Evolutionary conservation across 768 basidiomycete species (phyloP), one percentile per base, ranked within the genome.

Genomic region (Cubamyces lactineus): DNA sequence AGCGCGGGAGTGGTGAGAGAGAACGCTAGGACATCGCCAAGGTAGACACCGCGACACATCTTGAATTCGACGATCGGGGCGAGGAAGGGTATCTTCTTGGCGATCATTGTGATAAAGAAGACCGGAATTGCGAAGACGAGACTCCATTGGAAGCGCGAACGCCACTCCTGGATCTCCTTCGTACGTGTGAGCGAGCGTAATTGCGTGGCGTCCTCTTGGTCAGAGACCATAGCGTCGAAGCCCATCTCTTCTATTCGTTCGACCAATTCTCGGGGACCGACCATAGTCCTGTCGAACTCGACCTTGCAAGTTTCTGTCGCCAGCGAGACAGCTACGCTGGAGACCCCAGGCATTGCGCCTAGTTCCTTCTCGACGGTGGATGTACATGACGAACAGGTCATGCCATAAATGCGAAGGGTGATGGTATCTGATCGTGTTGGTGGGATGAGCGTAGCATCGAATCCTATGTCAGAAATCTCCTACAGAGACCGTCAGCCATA

Each of bases 381-480:
- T 2, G 87, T 89, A 69, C 94, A 96, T 9, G 91, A 84, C 19
- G 88, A 85, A 70, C 91, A 94, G 30, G 89, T 94, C 94, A 96
- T 95, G 72, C 94, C 94, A 71, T 91, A 96, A 71, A 96, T 83
- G 38, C 88, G 86, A 23, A 96, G 81, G 13, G 83, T 87, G 53
- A 94, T 81, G 0, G 79, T 78, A 69, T 96, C 92, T 5, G 84
- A 79, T 19, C 84, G 82, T 45, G 80, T 72, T 1, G 84, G 79
- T 0, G 88, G 88, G 50, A 96, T 86, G 53, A 86, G 79, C 0
- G 88, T 84, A 2, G 94, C 92, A 73, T 94, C 94, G 70, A 97
- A 97, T 9, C 94, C 94, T 57, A 95, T 88, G 75, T 96, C 94
- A 3, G 88, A 89, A 61, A 96, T 93, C 83, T 95, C 94, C 91